Conservation (phyloP, 768 basidiomycete genomes). For the Clathrus columnatus region DNA sequence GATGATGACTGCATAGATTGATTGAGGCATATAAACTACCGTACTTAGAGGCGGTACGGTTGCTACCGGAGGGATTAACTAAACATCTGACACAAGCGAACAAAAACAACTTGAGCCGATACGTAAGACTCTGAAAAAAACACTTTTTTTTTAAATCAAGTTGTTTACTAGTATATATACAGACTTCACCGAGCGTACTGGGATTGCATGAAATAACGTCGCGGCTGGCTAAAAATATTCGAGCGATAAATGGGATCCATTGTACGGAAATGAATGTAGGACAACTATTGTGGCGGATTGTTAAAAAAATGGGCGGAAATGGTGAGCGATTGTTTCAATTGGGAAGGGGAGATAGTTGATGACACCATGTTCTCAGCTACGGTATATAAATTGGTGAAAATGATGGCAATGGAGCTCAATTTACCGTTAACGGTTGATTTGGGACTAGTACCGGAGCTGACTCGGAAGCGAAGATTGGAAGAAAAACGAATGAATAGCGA, state of each 20-base stretch:
- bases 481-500: slow-evolving; percentile 46
- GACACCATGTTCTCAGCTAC: slow-evolving; percentile 36
- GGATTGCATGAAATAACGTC: slow-evolving; percentile 53
- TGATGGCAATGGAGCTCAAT: slow-evolving; percentile 43
- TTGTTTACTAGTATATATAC: slow-evolving; percentile 15
- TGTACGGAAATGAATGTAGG: slow-evolving; percentile 71
- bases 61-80: slow-evolving; percentile 53
- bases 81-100: slow-evolving; percentile 67
- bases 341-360: too few species aligned
- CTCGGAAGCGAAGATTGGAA: slow-evolving; percentile 27
- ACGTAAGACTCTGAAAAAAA: slow-evolving; percentile 20
- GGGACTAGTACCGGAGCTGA: slow-evolving; percentile 37
- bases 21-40: slow-evolving; percentile 72
- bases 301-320: slow-evolving; percentile 17
- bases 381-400: slow-evolving; percentile 57
- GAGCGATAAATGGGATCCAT: slow-evolving; percentile 44
- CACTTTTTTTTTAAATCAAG: neutral
- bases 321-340: slow-evolving; percentile 14
- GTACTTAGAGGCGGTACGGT: slow-evolving; percentile 62
- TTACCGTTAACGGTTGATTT: slow-evolving; percentile 54
- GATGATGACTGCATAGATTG: slow-evolving; percentile 33
- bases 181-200: slow-evolving; percentile 59
- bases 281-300: slow-evolving; percentile 70
- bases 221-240: slow-evolving; percentile 50
- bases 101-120: slow-evolving; percentile 67